Evolutionary conservation across 1,284 basidiomycete species (phyloP).

Genomic region (Termitomyces sp.): DNA sequence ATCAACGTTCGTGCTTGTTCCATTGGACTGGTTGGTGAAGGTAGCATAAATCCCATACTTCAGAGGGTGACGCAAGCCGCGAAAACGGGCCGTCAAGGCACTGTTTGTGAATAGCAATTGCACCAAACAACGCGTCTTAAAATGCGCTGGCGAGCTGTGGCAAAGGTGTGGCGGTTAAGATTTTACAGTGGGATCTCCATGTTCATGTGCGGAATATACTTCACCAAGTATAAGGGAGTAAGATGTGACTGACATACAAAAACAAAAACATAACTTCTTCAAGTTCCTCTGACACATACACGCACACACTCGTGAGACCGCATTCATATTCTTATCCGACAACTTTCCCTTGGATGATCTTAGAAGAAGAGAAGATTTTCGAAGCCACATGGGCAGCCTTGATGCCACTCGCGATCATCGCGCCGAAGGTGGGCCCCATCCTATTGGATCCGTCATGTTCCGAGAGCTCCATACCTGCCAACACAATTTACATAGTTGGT

Average conservation of each 20-base stretch:
- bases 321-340: slow-evolving; percentile 30
- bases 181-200: neutral
- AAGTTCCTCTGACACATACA: neutral
- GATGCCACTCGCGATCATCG: slow-evolving; percentile 77
- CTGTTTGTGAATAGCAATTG: neutral
- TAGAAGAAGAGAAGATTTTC: slow-evolving; percentile 51
- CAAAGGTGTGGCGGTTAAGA: neutral
- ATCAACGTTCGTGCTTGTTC: slow-evolving; percentile 58
- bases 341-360: slow-evolving; percentile 64
- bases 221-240: neutral
- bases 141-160: too few species aligned
- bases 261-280: neutral
- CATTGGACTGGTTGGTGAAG: slow-evolving; percentile 39
- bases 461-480: slow-evolving; percentile 82
- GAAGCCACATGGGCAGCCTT: slow-evolving; percentile 76
- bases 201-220: neutral
- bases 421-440: slow-evolving; percentile 80
- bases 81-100: neutral
- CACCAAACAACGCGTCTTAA: neutral
- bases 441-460: slow-evolving; percentile 81
- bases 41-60: slow-evolving; percentile 42
- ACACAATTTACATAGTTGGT: slow-evolving; percentile 3
- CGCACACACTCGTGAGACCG: neutral
- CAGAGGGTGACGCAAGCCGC: neutral
- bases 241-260: too few species aligned